These are phyloP conservation scores for Huntiella moniliformis DNA, from an alignment of 2,329 filamentous ascomycete genomes.

Conservation along the genomic window DNA sequence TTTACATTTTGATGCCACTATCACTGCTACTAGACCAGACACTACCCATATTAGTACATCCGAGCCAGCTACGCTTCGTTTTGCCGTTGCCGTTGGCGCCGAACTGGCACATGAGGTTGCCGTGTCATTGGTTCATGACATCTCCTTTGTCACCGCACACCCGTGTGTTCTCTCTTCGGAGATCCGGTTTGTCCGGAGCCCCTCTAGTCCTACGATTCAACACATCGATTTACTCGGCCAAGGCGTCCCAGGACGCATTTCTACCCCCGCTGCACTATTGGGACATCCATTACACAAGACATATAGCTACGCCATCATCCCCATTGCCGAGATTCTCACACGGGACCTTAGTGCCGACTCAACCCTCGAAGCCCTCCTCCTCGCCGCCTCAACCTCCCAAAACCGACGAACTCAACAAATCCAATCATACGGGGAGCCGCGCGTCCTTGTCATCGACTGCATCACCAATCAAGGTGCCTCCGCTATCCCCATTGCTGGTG, in stretches of 20 bases:
- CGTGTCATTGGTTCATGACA: slow-evolving; percentile 34
- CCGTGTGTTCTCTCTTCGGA: slow-evolving; percentile 41
- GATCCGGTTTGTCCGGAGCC: slow-evolving; percentile 39
- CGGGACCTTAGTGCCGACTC: slow-evolving; percentile 20
- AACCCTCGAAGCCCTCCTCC: slow-evolving; percentile 29
- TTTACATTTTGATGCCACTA: slow-evolving; percentile 4
- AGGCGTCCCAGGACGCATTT: slow-evolving; percentile 22
- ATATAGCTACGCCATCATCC: slow-evolving; percentile 40
- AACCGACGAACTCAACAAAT: slow-evolving; percentile 16
- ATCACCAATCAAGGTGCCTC: slow-evolving; percentile 28
- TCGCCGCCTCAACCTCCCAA: slow-evolving; percentile 16
- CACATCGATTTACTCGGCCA: slow-evolving; percentile 34
- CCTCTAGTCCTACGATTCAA: slow-evolving; percentile 39
- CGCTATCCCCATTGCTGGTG: slow-evolving; percentile 23
- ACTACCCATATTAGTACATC: slow-evolving; percentile 19
- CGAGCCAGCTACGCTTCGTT: slow-evolving; percentile 20
- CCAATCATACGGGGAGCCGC: slow-evolving; percentile 17
- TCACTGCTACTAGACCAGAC: slow-evolving; percentile 15
- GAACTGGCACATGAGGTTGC: slow-evolving; percentile 14
- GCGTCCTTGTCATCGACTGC: slow-evolving; percentile 44
- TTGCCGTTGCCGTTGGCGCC: slow-evolving; percentile 19
- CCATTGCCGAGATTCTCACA: slow-evolving; percentile 36
- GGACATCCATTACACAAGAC: slow-evolving; percentile 46
- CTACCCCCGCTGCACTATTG: slow-evolving; percentile 30
- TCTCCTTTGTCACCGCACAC: slow-evolving; percentile 47